These are phyloP conservation scores for Karstenula rhodostoma DNA, from an alignment of 2,329 filamentous ascomycete species.

Conservation along the genomic window DNA sequence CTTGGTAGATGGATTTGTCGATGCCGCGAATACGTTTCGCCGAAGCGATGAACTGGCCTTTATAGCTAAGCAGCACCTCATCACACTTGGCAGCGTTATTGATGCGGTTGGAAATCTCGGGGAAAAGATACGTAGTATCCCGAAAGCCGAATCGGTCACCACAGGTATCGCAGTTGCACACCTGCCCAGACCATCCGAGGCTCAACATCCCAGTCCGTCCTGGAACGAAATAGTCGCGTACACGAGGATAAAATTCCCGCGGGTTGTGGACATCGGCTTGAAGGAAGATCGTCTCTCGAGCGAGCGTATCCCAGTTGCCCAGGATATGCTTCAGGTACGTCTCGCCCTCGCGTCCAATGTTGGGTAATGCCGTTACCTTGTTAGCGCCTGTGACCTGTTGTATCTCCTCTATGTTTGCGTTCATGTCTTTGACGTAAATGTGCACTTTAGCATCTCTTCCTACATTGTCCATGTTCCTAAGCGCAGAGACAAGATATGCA, in stretches of 20 bases:
- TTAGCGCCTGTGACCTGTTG: constrained; percentile 27
- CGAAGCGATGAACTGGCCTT: constrained; percentile 58
- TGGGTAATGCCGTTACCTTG: constrained; percentile 38
- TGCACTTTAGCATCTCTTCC: constrained; percentile 25
- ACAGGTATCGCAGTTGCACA: constrained; percentile 52
- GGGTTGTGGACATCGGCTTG: constrained; percentile 55
- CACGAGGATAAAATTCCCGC: constrained; percentile 43
- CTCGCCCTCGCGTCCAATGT: constrained; percentile 55
- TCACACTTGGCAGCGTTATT: constrained; percentile 35
- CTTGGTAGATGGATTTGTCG: constrained; percentile 41
- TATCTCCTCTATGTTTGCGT: constrained; percentile 27
- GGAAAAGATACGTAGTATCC: constrained; percentile 49
- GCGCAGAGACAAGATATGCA: constrained; percentile 23
- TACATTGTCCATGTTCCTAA: constrained; percentile 29
- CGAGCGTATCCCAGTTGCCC: constrained; percentile 52
- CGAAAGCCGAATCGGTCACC: constrained; percentile 50
- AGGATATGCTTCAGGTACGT: constrained; percentile 58
- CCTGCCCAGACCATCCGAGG: constrained; percentile 49
- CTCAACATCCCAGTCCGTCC: constrained; percentile 55
- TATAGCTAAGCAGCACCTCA: constrained; percentile 51
- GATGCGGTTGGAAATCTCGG: constrained; percentile 41
- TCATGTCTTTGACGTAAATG: constrained; percentile 42
- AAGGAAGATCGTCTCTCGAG: constrained; percentile 57
- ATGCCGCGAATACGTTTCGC: constrained; percentile 51
- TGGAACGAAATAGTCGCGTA: constrained; percentile 49